Evolutionary conservation across 352 stramenopile genomes (phyloP).

Genomic region (Phytophthora citrophthora): DNA sequence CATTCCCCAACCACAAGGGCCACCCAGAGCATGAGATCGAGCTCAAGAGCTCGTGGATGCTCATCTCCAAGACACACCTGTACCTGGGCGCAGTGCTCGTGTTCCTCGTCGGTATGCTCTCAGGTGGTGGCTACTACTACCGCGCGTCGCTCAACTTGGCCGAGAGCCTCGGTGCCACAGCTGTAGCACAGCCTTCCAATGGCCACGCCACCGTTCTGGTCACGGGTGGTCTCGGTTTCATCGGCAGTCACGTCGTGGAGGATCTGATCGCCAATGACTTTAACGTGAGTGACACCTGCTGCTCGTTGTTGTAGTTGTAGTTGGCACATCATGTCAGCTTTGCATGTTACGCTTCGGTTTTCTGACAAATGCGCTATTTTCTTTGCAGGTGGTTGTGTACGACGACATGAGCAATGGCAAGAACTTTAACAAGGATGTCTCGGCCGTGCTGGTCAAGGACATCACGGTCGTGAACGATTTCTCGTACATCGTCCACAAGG

Average conservation of each 20-base stretch:
- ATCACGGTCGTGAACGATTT: constrained; percentile 82
- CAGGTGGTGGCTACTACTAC: constrained; percentile 68
- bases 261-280: constrained; percentile 77
- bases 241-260: constrained; percentile 84
- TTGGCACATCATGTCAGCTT: not conserved
- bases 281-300: constrained; percentile 46
- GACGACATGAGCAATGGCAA: constrained; percentile 89
- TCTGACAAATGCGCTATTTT: constrained; percentile 7
- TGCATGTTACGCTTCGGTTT: not conserved
- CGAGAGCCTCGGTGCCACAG: constrained; percentile 23
- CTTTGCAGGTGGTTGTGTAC: constrained; percentile 74
- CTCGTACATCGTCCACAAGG: constrained; percentile 79
- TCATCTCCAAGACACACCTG: constrained; percentile 71
- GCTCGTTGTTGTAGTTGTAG: not conserved
- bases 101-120: constrained; percentile 71
- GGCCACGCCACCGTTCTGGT: constrained; percentile 70
- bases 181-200: constrained; percentile 27
- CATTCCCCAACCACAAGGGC: constrained; percentile 49
- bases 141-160: constrained; percentile 37
- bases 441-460: constrained; percentile 80
- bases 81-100: constrained; percentile 67
- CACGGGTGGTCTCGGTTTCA: constrained; percentile 83
- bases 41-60: constrained; percentile 73
- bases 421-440: constrained; percentile 79
- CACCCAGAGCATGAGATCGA: constrained; percentile 48